Evolutionary conservation across 768 basidiomycete species (phyloP), one percentile per base, ranked within the genome.

Genomic region (Lactarius evosmus): DNA sequence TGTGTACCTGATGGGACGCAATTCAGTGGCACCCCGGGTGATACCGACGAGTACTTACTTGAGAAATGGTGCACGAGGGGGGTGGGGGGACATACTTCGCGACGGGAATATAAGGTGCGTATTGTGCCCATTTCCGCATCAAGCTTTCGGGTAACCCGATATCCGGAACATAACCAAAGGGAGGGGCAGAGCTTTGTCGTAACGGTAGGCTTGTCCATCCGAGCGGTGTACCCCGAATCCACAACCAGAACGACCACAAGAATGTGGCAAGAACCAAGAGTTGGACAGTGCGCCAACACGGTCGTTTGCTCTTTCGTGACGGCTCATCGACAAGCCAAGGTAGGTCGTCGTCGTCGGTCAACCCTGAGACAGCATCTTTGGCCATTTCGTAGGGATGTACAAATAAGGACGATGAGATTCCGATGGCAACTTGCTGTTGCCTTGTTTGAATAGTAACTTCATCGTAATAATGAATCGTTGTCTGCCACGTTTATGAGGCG

Each of bases 101-200:
- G 6, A 76, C 76, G 0, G 86, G 74, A 61, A 77, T 80, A 71
- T 81, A 88, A 0, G 88, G 88, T 32, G 86, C 79, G 67, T 87
- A 87, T 41, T 82, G 77, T 12, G 79, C 85, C 87, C 86, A 88
- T 41, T 8, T 53, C 50, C 56, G 58, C 19, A 68, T 19, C 3
- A 63, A 29, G 34, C 49, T 38, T 32, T 63, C 51, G 19, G 66
- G 56, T 38, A 68, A 46, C 2, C 62, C 67, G 25, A 68, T 29
- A 29, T 61, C 55, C 4, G 67, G 67, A 29, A 52, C 32, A 29
- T 52, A 25, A n/a, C 33, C 29, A 8, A 14, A n/a, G 29, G 46
- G 29, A 19, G 22, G 46, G 7, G 38, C 84, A 82, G 62, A 85
- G 85, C 12, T 12, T 33, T 12, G 32, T 7, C 14, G 57, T 4